Conservation (phyloP, 768 basidiomycete genomes). For the Mycena leptocephala region DNA sequence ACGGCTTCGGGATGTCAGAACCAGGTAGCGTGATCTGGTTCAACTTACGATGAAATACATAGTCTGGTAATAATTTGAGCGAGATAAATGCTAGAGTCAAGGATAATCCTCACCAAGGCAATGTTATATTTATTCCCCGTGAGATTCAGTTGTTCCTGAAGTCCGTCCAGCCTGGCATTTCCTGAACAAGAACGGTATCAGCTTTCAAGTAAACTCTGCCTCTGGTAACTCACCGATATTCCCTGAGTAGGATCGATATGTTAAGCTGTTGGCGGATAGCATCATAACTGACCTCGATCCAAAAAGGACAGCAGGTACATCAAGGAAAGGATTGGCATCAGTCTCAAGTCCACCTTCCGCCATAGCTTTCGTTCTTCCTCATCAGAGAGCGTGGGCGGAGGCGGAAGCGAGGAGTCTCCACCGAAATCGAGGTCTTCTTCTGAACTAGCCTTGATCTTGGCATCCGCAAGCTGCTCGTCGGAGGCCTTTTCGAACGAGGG, state of each 20-base stretch:
- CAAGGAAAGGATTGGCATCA: conserved; percentile 73
- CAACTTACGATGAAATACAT: conserved; percentile 78
- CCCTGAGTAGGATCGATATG: conserved; percentile 49
- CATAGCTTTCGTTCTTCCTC: conserved; percentile 70
- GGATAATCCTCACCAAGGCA: conserved; percentile 61
- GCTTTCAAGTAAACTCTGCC: neutral
- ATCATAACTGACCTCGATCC: conserved; percentile 65
- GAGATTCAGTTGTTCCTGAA: conserved; percentile 69
- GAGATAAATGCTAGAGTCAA: conserved; percentile 7
- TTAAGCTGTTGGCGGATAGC: neutral
- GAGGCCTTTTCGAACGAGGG: conserved; percentile 33
- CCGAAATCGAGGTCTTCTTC: conserved; percentile 54
- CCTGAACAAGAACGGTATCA: conserved; percentile 50
- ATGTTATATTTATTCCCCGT: conserved; percentile 77
- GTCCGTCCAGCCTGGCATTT: conserved; percentile 79
- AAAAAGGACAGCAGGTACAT: conserved; percentile 79
- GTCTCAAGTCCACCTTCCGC: conserved; percentile 70
- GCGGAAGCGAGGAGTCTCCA: conserved; percentile 62
- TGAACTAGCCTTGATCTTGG: conserved; percentile 2
- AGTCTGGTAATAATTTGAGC: conserved; percentile 57
- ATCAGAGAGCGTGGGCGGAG: conserved; percentile 61
- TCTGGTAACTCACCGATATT: conserved; percentile 66
- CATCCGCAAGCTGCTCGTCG: conserved; percentile 28
- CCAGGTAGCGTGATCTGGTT: neutral
- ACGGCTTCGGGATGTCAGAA: conserved; percentile 55